Conservation (phyloP, 805 yeast genomes). For the Dipodascus geniculatus region DNA sequence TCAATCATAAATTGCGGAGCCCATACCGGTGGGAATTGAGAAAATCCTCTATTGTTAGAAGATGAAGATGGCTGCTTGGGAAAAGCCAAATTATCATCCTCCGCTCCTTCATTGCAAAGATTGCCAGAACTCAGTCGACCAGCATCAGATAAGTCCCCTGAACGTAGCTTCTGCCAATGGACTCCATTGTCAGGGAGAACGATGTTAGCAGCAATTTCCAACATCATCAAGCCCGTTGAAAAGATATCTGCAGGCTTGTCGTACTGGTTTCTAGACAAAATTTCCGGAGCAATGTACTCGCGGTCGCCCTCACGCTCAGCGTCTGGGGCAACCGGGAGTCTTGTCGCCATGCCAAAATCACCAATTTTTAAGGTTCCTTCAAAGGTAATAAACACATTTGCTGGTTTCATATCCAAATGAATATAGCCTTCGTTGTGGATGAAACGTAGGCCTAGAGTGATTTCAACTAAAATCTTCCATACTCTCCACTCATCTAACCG, state of each 20-base stretch:
- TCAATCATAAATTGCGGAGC: constrained; percentile 78
- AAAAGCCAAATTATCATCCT: constrained; percentile 4
- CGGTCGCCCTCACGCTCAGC: constrained; percentile 90
- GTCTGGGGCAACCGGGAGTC: constrained; percentile 39
- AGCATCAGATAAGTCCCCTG: constrained; percentile 93
- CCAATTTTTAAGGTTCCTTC: constrained; percentile 92
- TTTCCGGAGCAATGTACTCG: constrained; percentile 95
- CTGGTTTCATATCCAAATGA: constrained; percentile 91
- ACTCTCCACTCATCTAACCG: constrained; percentile 92
- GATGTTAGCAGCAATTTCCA: constrained; percentile 93
- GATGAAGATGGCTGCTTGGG: constrained; percentile 1
- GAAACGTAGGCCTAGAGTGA: constrained; percentile 64
- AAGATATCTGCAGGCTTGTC: constrained; percentile 91
- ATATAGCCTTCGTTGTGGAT: constrained; percentile 68
- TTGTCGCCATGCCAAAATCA: constrained; percentile 91
- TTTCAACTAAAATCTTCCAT: constrained; percentile 89
- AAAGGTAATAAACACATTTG: constrained; percentile 85
- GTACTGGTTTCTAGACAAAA: constrained; percentile 68
- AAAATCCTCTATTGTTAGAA: constrained; percentile 4
- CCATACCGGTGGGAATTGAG: constrained; percentile 50
- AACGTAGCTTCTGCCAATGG: constrained; percentile 90
- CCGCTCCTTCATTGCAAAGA: constrained; percentile 23
- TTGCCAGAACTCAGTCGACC: constrained; percentile 68
- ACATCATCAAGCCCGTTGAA: constrained; percentile 84
- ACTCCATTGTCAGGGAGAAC: constrained; percentile 91